Evolutionary conservation across 1,284 basidiomycete genomes (phyloP), one percentile per base, ranked within the genome.

Genomic region (Boletellus deceptivus): DNA sequence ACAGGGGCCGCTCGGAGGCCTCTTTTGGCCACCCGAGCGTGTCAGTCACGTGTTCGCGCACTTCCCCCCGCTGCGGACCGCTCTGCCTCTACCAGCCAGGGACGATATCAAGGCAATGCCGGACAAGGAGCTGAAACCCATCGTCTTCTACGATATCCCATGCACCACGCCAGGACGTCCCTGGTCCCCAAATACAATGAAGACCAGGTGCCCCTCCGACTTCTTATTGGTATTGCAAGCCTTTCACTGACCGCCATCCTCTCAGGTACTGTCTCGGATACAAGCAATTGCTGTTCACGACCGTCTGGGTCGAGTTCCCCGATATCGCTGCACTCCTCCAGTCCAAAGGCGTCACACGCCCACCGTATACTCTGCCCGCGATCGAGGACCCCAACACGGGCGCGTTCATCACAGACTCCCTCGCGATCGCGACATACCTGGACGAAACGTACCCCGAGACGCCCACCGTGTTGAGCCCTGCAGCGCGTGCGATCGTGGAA

Each of bases 391-490:
- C 57, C 0, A 59, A 59, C 22, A 70, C 69, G 4, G 60, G 65
- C 9, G 54, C 49, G 0, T 49, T 63, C 48, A 39, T 77, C 18
- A 48, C 65, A 6, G 72, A 75, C 20, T 75, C 73, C 2, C 39
- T 57, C 13, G 57, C 61, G 24, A 77, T 77, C 44, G 67, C 73
- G 0, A 57, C 65, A 14, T 78, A 77, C 56, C 59, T 79, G 22
- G 78, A 80, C 43, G 56, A 64, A 13, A 68, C 69, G 3, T 78
- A 77, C 55, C 73, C 75, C 0, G 60, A 69, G 20, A 69, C 67
- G 0, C 73, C 70, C 1, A 46, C 36, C 4, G 50, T 65, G 16
- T 8, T 53, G 35, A 44, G 27, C 13, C 45, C 50, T 2, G 40
- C 37, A 1, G 44, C 36, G 3, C 44, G 18, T 13, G 38, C n/a